Evolutionary conservation across 805 yeast species (phyloP), one percentile per base, ranked within the genome.

Genomic region (Hanseniaspora clermontiae): DNA sequence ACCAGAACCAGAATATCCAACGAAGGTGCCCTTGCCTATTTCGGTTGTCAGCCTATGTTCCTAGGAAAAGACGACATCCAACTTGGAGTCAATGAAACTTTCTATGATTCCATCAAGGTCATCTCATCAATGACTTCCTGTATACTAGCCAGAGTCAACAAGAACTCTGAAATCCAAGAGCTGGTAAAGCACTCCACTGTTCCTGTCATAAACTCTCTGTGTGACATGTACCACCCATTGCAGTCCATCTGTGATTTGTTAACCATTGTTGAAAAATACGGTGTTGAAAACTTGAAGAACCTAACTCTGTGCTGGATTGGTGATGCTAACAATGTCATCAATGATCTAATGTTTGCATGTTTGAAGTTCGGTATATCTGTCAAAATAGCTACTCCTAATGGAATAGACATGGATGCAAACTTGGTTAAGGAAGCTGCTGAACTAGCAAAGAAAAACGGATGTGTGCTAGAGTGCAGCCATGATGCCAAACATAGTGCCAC

Each of bases 41-140:
- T 91, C 62, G 97, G 97, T 19, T 97, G 90, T 7, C 93, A 84
- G 63, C 96, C 98, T 12, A 85, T 93, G 93, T 93, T 93, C 65
- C 75, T 93, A 61, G 97, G 98, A 51, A 88, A 85, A 63, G 96
- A 90, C 62, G 98, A 93, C 64, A 93, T 93, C 66, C 98, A 93
- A 70, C 74, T 93, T 57, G 98, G 98, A 46, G 96, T 88, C 46
- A 93, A 93, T 66, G 98, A 93, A 74, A 78, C 93, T 0, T 72
- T 88, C 58, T 84, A 85, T 64, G 98, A 93, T 69, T 85, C 97
- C 1, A 78, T 96, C 17, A 82, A 80, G 61, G 95, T 93, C 38
- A 79, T 93, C 5, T 85, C 95, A 14, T 89, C 97, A 1, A 93
- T 93, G 98, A 87, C 95, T 1, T 84, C 96, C n/a, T 84, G 95